phyloP scores from a whole-genome alignment of 2,329 filamentous ascomycete species.

The Epichloe sibirici region DNA sequence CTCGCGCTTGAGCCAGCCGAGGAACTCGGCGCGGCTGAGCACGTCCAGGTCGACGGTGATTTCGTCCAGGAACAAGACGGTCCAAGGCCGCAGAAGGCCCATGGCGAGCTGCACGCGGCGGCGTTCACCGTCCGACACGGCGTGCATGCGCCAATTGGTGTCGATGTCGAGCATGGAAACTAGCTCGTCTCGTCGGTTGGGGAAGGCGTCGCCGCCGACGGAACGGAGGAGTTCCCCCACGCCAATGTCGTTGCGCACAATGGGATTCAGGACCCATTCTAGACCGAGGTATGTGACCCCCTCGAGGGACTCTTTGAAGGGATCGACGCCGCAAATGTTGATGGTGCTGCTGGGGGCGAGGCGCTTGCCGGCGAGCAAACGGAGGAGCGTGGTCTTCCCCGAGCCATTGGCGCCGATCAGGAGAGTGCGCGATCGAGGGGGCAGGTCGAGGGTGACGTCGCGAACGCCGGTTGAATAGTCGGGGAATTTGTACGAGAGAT shows the following conservation, averaged over 20 bases:
- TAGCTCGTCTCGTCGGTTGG: conserved; percentile 73
- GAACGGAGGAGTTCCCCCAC: conserved; percentile 74
- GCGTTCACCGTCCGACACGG: conserved; percentile 85
- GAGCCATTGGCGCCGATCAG: conserved; percentile 95
- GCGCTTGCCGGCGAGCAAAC: conserved; percentile 87
- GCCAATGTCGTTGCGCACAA: conserved; percentile 89
- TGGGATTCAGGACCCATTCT: conserved; percentile 96
- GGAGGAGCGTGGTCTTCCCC: conserved; percentile 92
- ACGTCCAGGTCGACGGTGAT: conserved; percentile 96
- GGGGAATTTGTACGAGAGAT: conserved; percentile 80
- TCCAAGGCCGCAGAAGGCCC: conserved; percentile 87
- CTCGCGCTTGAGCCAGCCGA: conserved; percentile 76
- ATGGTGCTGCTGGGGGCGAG: conserved; percentile 70
- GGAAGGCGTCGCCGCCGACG: conserved; percentile 77
- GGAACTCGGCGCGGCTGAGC: conserved; percentile 70
- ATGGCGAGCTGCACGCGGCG: conserved; percentile 90
- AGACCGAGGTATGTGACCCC: conserved; percentile 95
- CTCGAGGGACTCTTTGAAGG: conserved; percentile 80
- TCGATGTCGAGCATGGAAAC: conserved; percentile 86
- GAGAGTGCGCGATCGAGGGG: conserved; percentile 73
- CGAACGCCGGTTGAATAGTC: conserved; percentile 70
- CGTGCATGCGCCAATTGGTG: conserved; percentile 85
- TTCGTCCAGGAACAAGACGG: conserved; percentile 81
- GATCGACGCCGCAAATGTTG: conserved; percentile 70
- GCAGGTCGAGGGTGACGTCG: conserved; percentile 63